Percentiles rank a stretch among this genome's conserved stretches.
These are phyloP conservation scores for Corynespora cassiicola DNA, from an alignment of 2,329 filamentous ascomycete genomes.

Conservation along the genomic window DNA sequence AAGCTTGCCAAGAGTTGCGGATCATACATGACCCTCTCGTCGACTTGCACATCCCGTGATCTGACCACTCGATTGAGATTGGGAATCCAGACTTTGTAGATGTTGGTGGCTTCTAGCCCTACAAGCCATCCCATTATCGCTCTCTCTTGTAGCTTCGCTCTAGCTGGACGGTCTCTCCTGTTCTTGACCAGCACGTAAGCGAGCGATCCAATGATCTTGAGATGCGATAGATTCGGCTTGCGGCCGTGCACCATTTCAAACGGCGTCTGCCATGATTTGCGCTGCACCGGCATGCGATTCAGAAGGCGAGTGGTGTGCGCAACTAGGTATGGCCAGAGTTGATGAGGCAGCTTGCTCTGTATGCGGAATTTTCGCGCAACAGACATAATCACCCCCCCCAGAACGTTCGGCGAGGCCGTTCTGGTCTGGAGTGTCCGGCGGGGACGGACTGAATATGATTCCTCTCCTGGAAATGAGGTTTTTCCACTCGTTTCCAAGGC, in stretches of 20 bases:
- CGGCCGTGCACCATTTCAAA: constrained; percentile 5
- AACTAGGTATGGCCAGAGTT: no score
- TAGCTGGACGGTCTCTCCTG: constrained; percentile 3
- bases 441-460: constrained; percentile 8
- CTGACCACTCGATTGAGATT: constrained; percentile 1
- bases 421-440: constrained; percentile 9
- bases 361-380: constrained; percentile 2
- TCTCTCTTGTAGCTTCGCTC: constrained; percentile 6
- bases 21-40: no score
- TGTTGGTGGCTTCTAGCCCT: constrained; percentile 5
- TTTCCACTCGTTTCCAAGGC: constrained; percentile 3
- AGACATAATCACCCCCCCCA: constrained; percentile 9
- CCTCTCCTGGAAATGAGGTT: constrained; percentile 3
- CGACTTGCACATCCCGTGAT: no score
- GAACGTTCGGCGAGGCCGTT: constrained; percentile 13
- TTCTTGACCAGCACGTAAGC: constrained; percentile 8
- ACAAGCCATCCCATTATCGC: constrained; percentile 6
- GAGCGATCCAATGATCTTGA: constrained; percentile 5
- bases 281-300: constrained; percentile 4
- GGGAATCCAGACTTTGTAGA: constrained; percentile 9
- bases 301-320: constrained; percentile 7
- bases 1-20: no score
- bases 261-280: constrained; percentile 6
- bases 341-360: not conserved
- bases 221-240: constrained; percentile 7